Base-by-base conservation (phyloP, 23 red algal species). In the Chondrus crispus region DNA sequence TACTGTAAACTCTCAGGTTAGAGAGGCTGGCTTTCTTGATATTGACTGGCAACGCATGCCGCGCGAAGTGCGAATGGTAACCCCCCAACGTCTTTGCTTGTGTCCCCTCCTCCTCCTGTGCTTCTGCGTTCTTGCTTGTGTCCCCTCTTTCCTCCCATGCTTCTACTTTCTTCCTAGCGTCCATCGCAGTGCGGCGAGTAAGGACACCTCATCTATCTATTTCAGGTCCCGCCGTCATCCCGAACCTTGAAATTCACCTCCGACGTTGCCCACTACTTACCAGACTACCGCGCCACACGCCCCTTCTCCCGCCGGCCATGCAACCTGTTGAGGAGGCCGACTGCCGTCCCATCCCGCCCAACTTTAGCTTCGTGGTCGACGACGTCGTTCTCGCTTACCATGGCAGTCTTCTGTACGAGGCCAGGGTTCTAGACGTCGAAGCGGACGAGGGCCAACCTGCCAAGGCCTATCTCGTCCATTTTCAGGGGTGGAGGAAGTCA, bases 401-500 rank as follows among this genome's bases (percentile, higher is more conserved):
- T 73, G 89, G 89, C 2, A 85, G 62, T 30, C 53, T 96, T 28
- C 84, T 96, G 42, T 96, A 96, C 84, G 95, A 93, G 58, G 95
- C 95, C 37, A 75, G 68, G 41, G 80, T 96, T 30, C 66, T 96
- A 41, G 53, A 74, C 33, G 88, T 93, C 22, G 73, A 83, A 8
- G 19, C n/a, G 43, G 30, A 39, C 42, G 58, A 42, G 37, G 41
- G 73, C 35, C 24, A 42, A 14, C 60, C 35, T 35, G 82, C 77
- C 45, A 32, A 87, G 19, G 76, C 74, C 14, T 92, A 93, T 47
- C 39, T 74, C 9, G 95, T 96, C 18, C 88, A 96, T 73, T 96
- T 88, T 93, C 71, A 92, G 19, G 95, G 95, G 19, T 93, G 88
- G 88, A 86, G 73, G 51, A 88, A 80, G 71, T 96, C 88, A 39